Evolutionary conservation across 306 rosid genomes (phyloP).

Genomic region (Carpinus viminea): DNA sequence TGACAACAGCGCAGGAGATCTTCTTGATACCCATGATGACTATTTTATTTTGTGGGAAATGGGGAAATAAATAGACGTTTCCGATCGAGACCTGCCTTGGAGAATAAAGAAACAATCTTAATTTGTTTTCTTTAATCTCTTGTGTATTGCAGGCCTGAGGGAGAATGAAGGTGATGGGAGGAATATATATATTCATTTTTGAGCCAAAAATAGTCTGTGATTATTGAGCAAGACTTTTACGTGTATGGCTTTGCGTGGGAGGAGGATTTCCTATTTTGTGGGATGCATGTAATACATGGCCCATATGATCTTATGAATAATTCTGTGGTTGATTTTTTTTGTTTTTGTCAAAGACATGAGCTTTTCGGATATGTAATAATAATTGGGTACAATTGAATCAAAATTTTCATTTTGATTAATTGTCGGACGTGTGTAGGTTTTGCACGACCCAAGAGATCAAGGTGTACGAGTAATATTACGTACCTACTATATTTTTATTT

Average conservation of each 20-base stretch:
- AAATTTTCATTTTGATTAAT: too few species aligned
- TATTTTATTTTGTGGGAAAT: slow-evolving; percentile 38
- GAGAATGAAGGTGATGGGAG: not conserved
- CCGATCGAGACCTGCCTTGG: slow-evolving; percentile 6
- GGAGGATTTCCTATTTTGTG: not conserved
- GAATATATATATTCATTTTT: not conserved
- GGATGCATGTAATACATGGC: not conserved
- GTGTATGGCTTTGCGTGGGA: slow-evolving; percentile 20
- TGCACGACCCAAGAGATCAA: too few species aligned
- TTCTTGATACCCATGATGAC: slow-evolving; percentile 25
- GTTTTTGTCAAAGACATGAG: too few species aligned
- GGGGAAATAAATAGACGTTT: not conserved
- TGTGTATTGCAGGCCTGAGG: slow-evolving; percentile 3
- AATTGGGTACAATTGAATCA: too few species aligned
- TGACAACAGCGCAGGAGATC: slow-evolving; percentile 18
- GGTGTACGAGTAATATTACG: too few species aligned
- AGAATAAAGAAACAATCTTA: not conserved
- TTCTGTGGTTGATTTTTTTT: too few species aligned
- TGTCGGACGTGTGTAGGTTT: too few species aligned
- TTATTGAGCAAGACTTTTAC: not conserved
- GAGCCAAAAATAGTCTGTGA: not conserved
- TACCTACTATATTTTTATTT: too few species aligned
- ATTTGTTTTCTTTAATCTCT: not conserved
- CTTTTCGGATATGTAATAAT: too few species aligned
- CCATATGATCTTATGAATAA: too few species aligned